Percentiles rank a stretch among this genome's conserved stretches.
These are phyloP conservation scores for Aspergillus sclerotioniger DNA, from an alignment of 495 filamentous ascomycete genomes.

Conservation along the genomic window DNA sequence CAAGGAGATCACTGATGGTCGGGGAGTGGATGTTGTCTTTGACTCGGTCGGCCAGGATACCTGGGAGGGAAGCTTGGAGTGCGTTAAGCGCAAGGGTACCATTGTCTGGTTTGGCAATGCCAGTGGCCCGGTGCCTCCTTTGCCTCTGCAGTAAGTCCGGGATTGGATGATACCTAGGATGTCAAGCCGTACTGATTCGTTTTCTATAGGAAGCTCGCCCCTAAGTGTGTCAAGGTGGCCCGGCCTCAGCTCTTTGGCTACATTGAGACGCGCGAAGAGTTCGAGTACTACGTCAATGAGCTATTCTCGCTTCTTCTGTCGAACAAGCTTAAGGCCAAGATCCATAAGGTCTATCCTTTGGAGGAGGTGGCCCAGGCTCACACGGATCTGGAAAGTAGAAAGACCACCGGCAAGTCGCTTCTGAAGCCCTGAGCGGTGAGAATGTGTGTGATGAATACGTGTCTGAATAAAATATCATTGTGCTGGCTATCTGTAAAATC, in stretches of 20 bases:
- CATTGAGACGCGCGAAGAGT: slow-evolving; percentile 73
- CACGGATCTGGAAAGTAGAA: slow-evolving; percentile 75
- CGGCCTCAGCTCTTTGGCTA: slow-evolving; percentile 75
- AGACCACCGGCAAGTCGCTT: slow-evolving; percentile 75
- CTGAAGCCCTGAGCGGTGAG: slow-evolving; percentile 30
- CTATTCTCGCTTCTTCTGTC: slow-evolving; percentile 69
- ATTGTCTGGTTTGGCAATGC: slow-evolving; percentile 88
- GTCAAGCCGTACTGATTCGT: slow-evolving; percentile 1
- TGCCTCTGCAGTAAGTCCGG: slow-evolving; percentile 58
- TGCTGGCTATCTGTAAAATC: neutral
- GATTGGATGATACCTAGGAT: neutral
- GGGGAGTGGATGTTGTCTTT: slow-evolving; percentile 78
- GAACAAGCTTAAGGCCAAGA: slow-evolving; percentile 66
- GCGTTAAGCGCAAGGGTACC: slow-evolving; percentile 77
- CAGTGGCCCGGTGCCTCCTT: slow-evolving; percentile 73
- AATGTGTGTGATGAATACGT: slow-evolving; percentile 2
- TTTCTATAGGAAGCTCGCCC: slow-evolving; percentile 47
- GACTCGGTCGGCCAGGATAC: slow-evolving; percentile 87
- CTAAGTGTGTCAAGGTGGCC: slow-evolving; percentile 79
- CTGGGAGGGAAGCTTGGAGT: slow-evolving; percentile 79
- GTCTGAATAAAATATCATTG: neutral
- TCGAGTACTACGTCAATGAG: slow-evolving; percentile 66
- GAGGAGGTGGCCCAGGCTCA: slow-evolving; percentile 74
- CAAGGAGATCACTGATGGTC: slow-evolving; percentile 65
- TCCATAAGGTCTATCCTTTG: slow-evolving; percentile 83